Conservation (phyloP, 2,329 filamentous ascomycete genomes). For the Diaporthe nobilis region DNA sequence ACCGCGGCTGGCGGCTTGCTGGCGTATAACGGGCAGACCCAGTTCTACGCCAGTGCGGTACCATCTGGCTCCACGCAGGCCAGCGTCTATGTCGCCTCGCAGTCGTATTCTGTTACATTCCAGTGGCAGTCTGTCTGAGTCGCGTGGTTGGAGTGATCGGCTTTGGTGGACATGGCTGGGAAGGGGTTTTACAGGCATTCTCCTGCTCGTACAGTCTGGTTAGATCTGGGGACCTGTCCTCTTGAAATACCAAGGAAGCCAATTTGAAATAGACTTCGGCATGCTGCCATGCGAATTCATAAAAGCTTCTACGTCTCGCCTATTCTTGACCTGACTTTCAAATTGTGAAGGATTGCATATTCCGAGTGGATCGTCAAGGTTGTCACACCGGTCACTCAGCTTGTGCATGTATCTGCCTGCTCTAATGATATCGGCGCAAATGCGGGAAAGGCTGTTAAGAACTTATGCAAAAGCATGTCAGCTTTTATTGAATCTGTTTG, state of each 20-base stretch:
- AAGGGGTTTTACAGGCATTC: background rate
- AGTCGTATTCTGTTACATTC: constrained; percentile 35
- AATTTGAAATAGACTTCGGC: background rate
- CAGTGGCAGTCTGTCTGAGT: constrained; percentile 29
- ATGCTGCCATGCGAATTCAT: background rate
- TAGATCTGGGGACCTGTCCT: background rate
- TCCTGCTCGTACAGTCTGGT: background rate
- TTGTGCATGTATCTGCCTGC: background rate
- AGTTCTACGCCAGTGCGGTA: constrained; percentile 32
- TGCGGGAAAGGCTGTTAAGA: background rate
- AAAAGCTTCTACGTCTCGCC: background rate
- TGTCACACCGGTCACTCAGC: too few relatives aligned
- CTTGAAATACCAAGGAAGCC: background rate
- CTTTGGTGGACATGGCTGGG: too few relatives aligned
- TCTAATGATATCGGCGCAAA: background rate
- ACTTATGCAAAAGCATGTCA: background rate
- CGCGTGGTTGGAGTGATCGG: background rate
- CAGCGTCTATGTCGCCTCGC: constrained; percentile 17
- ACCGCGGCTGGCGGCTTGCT: constrained; percentile 29
- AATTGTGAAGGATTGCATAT: background rate
- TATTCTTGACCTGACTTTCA: too few relatives aligned
- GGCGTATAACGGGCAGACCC: constrained; percentile 37
- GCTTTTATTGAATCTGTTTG: too few relatives aligned
- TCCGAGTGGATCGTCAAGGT: background rate
- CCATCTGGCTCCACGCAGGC: constrained; percentile 24